phyloP scores from a whole-genome alignment of 768 basidiomycete species.

The Xerocomellus chrysenteron region DNA sequence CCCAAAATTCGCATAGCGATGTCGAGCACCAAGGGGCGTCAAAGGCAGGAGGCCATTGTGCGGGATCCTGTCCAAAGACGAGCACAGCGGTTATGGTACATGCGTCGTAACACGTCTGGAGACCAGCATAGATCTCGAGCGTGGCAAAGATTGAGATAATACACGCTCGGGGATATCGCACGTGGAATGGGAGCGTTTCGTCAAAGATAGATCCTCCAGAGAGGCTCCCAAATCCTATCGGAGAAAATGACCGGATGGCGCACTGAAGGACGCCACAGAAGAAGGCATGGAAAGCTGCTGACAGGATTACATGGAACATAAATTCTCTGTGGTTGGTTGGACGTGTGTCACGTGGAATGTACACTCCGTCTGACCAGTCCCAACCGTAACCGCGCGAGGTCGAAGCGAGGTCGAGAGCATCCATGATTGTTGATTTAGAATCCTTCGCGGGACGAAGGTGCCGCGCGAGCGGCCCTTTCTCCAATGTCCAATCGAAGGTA shows the following conservation, averaged over 20 bases:
- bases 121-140: not conserved
- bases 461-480: conserved; percentile 8
- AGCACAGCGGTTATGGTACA: not conserved
- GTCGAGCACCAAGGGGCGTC: conserved; percentile 2
- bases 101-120: not conserved
- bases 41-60: not conserved
- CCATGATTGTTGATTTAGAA: not conserved
- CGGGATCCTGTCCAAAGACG: not conserved
- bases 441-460: not conserved
- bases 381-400: not conserved
- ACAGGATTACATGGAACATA: not conserved
- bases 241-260: not conserved
- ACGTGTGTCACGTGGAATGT: not conserved
- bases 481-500: not conserved
- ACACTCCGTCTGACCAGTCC: not conserved
- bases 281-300: not conserved
- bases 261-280: not conserved
- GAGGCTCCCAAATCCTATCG: not conserved
- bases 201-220: not conserved
- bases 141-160: not conserved
- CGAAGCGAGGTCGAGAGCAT: not conserved
- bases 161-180: not conserved
- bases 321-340: not conserved
- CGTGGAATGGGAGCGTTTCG: not conserved
- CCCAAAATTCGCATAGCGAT: not conserved